Evolutionary conservation across 2,329 filamentous ascomycete species (phyloP).

Genomic region (Mycosphaerella arachidis): DNA sequence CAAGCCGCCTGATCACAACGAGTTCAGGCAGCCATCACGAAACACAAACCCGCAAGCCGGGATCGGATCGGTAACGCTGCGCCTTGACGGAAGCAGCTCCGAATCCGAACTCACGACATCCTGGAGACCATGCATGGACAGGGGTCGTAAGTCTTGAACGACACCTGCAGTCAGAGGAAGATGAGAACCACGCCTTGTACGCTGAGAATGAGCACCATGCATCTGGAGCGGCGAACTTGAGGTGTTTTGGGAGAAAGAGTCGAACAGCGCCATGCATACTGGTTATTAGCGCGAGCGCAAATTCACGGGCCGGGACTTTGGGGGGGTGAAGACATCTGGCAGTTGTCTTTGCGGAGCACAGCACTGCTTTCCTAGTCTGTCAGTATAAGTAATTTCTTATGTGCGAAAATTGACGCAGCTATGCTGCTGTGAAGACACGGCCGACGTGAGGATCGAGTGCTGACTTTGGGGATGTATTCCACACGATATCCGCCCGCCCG

Average conservation of each 20-base stretch:
- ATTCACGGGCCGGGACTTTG: neutral
- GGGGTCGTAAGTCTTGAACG: neutral
- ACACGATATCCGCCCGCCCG: too few relatives aligned
- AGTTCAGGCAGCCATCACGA: neutral
- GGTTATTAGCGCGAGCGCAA: neutral
- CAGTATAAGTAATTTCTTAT: constrained; percentile 7
- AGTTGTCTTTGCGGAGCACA: constrained; percentile 1
- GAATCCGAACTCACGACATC: neutral
- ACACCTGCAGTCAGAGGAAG: neutral
- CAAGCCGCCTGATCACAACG: constrained; percentile 37
- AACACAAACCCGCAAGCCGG: neutral
- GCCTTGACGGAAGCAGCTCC: constrained; percentile 12
- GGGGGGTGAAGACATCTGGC: neutral
- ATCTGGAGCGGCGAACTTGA: constrained; percentile 10
- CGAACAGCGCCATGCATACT: constrained; percentile 1
- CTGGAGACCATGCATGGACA: neutral
- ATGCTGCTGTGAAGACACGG: neutral
- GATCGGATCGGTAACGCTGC: constrained; percentile 1
- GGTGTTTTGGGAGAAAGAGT: neutral
- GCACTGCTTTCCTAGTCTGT: constrained; percentile 2
- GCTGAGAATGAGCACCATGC: constrained; percentile 12
- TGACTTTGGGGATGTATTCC: too few relatives aligned
- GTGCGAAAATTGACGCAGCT: neutral
- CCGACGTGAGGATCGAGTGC: too few relatives aligned
- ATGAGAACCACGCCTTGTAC: constrained; percentile 6